Evolutionary conservation across 108 stramenopile species (phyloP).

Genomic region (Skeletonema costatum): DNA sequence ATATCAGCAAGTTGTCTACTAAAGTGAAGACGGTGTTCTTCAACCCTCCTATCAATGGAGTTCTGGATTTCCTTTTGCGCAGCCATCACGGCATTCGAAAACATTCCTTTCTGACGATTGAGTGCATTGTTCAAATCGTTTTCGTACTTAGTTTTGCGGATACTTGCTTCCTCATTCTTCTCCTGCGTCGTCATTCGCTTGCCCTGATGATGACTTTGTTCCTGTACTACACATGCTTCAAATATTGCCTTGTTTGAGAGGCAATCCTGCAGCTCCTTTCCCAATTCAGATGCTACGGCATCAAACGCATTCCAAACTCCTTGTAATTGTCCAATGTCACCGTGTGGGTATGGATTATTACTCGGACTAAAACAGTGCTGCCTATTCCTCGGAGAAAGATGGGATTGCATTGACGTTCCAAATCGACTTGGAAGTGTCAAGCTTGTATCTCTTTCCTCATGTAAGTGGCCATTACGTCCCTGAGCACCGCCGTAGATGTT

Average conservation of each 20-base stretch:
- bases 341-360: not conserved
- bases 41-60: not conserved
- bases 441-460: not conserved
- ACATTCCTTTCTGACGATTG: not conserved
- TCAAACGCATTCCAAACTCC: slow-evolving; percentile 1
- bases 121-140: not conserved
- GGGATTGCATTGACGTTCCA: not conserved
- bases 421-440: not conserved
- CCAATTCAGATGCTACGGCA: not conserved
- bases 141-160: not conserved
- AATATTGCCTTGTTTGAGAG: not conserved
- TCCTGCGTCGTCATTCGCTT: not conserved
- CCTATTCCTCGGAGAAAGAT: not conserved
- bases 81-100: not conserved
- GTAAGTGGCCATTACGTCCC: not conserved
- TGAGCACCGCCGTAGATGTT: not conserved
- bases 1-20: not conserved
- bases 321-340: not conserved
- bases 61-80: not conserved
- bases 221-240: not conserved
- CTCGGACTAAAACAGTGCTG: not conserved
- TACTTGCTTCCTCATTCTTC: not conserved
- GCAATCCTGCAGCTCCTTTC: not conserved
- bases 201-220: not conserved
- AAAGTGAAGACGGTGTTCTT: not conserved